Percentiles rank a stretch among this genome's conserved stretches.
phyloP scores from a whole-genome alignment of 1,284 basidiomycete genomes.

The Ustilago vetiveriae region DNA sequence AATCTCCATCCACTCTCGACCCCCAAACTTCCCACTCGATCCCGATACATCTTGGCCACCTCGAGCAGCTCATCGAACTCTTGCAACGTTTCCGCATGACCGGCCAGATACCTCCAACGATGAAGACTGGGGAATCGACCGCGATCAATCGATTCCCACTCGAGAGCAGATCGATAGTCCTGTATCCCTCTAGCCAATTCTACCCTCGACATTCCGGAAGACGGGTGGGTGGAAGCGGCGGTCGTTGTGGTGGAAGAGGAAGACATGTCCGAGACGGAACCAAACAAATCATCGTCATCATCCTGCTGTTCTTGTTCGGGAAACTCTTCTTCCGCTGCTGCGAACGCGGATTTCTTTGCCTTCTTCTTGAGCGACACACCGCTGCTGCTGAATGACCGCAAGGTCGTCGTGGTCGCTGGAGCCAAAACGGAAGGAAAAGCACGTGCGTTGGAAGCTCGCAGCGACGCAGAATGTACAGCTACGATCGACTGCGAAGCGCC shows the following conservation, averaged over 20 bases:
- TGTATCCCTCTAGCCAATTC: constrained; percentile 20
- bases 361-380: constrained; percentile 28
- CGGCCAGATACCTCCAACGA: constrained; percentile 16
- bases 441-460: too few relatives aligned
- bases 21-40: constrained; percentile 26
- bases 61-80: constrained; percentile 22
- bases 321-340: constrained; percentile 19
- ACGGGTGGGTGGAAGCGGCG: too few relatives aligned
- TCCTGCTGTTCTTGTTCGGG: constrained; percentile 4
- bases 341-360: constrained; percentile 23
- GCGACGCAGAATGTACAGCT: neutral
- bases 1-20: constrained; percentile 9
- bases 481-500: neutral
- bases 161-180: constrained; percentile 7
- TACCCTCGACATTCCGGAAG: constrained; percentile 16
- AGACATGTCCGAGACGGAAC: constrained; percentile 8
- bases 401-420: neutral
- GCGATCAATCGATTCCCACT: constrained; percentile 20
- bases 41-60: constrained; percentile 32
- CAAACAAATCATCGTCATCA: constrained; percentile 37
- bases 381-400: constrained; percentile 19
- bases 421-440: too few relatives aligned
- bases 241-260: constrained; percentile 1
- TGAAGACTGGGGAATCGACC: constrained; percentile 17
- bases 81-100: neutral